A percentile compares a stretch with the other conserved stretches of the same genome.
Evolutionary conservation across 441 rosid species (phyloP).

Genomic region (Euphorbia schlechtendalii): DNA sequence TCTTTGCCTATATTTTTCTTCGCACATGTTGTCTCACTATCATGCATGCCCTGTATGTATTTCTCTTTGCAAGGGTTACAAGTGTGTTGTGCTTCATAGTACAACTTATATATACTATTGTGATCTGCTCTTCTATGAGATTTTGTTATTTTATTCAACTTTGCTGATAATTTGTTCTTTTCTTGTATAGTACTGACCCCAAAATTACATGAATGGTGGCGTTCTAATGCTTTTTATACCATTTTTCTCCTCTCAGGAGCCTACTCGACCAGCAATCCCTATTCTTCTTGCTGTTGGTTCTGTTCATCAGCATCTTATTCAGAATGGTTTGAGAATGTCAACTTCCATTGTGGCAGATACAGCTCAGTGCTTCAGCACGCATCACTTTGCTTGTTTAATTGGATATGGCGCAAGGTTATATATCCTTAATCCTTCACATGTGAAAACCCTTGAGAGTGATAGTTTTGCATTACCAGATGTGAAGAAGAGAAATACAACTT

Average conservation of each 20-base stretch:
- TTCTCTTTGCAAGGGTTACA: neutral
- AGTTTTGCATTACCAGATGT: neutral
- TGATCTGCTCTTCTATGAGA: neutral
- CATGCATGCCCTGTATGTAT: neutral
- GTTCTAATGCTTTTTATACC: conserved; percentile 10
- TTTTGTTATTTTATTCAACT: neutral
- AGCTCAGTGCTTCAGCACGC: conserved; percentile 99
- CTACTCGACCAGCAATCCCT: conserved; percentile 87
- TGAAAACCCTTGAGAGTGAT: neutral
- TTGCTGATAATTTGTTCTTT: neutral
- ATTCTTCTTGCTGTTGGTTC: conserved; percentile 98
- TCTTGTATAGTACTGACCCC: conserved; percentile 8
- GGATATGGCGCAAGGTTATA: conserved; percentile 97
- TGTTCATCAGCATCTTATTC: conserved; percentile 98
- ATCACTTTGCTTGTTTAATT: conserved; percentile 96
- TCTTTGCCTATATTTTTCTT: neutral
- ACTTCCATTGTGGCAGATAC: conserved; percentile 94
- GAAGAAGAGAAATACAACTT: neutral
- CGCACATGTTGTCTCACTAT: neutral
- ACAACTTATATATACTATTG: neutral
- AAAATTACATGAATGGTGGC: conserved; percentile 6
- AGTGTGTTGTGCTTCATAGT: neutral
- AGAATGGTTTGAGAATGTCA: conserved; percentile 92
- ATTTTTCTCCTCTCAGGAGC: conserved; percentile 47
- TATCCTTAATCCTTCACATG: conserved; percentile 12